Evolutionary conservation across 1,284 basidiomycete species (phyloP), one percentile per base, ranked within the genome.

Genomic region (Polyporus tsugae): DNA sequence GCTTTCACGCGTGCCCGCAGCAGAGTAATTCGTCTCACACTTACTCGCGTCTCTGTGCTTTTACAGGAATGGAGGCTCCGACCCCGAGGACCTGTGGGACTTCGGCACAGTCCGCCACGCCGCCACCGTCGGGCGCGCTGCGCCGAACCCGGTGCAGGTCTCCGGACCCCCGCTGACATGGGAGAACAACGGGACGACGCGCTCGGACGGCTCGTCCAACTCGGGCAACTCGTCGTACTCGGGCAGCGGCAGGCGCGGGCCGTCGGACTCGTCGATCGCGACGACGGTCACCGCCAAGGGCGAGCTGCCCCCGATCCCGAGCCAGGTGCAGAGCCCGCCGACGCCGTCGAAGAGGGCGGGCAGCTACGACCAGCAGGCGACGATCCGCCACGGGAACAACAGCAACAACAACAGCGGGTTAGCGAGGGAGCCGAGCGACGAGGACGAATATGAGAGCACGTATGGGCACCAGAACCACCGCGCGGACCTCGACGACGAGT

Each of bases 41-140:
- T 63, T 17, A 64, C 36, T 11, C 19, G 17, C 7, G 2, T 6
- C 57, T 38, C 13, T 55, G 36, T 41, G 55, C 55, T 52, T 29
- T 73, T 75, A 53, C 78, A 95, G 87, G 57, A 82, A 84, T 61
- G 77, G 81, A 33, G 83, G 83, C 64, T 86, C 84, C 44, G 93
- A 95, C 69, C 85, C 87, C 7, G 95, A 97, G 70, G 95, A 96
- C 73, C 82, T 97, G 35, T 98, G 96, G 96, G 96, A 98, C 79
- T 98, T 98, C 84, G 93, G 95, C 29, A 96, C 95, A 17, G 90
- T 96, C 61, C 90, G 92, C 67, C 90, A 94, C 74, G 86, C 85
- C 33, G 81, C 80, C 11, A 94, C 91, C 11, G 85, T 94, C 53
- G 92, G 92, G 29, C 86, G 90, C 58, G 79, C 85, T 36, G 82